Base-by-base conservation (phyloP, 768 basidiomycete species). In the Cystobasidium onofrii region DNA sequence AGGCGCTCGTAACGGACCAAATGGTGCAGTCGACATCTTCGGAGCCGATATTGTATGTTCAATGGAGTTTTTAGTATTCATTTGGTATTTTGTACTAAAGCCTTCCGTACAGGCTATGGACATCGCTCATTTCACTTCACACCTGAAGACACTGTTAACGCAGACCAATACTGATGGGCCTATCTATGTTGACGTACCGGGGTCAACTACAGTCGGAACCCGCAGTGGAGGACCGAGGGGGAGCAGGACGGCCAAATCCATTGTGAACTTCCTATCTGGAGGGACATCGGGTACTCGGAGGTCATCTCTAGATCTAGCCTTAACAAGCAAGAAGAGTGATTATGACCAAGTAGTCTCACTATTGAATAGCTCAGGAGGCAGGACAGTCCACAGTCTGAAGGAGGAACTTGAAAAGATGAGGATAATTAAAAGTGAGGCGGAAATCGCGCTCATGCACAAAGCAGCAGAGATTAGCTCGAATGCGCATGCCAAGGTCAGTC, bases 391-490 rank as follows among this genome's bases (percentile, higher is more conserved):
- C 76, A 85, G 86, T 29, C 84, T 97, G 1, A 85, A 87, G 20
- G 85, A 86, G 0, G 86, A 89, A 74, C 83, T 97, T 0, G 88
- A 89, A 9, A 85, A 84, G 75, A 79, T 95, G 69, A 84, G 95
- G 9, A 82, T 85, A 17, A 84, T 94, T 72, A 98, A 99, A 83
- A 93, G 90, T 78, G 81, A 83, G 52, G 84, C 84, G 9, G 96
- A 99, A 81, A 85, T 90, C 74, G 79, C 80, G 18, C 81, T 93
- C 55, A 95, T 99, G 93, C 85, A 87, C 34, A 79, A 81, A 17
- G 92, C 94, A 1, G 95, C 90, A 20, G 89, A 90, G 70, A 88
- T 97, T n/a, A 94, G 92, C 78, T 87, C 86, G 1, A 84, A 85
- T 13, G 92, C 90, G 0, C 91, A 94, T 80, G 86, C 90, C 12